Conservation (phyloP, 2,329 filamentous ascomycete genomes). For the Xylariaceae sp. region DNA sequence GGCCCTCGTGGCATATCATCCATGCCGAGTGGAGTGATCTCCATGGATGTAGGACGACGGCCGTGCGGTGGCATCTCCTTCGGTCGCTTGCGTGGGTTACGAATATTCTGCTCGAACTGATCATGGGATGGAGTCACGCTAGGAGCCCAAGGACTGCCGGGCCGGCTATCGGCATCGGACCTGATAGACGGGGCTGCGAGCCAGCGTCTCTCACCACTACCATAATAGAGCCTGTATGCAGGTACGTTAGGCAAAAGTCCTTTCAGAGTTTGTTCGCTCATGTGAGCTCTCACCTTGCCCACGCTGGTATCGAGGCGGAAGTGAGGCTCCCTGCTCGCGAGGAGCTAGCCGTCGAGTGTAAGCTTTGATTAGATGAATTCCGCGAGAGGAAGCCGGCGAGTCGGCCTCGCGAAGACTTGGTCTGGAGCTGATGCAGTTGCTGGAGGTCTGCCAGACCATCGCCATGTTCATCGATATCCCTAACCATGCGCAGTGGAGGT, state of each 20-base stretch:
- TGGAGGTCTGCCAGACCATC: constrained; percentile 56
- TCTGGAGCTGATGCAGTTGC: constrained; percentile 38
- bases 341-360: constrained; percentile 47
- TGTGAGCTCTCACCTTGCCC: constrained; percentile 38
- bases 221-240: constrained; percentile 60
- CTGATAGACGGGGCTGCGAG: constrained; percentile 41
- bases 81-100: constrained; percentile 24
- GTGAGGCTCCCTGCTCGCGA: constrained; percentile 38
- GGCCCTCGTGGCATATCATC: constrained; percentile 24
- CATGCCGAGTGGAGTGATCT: constrained; percentile 27
- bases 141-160: constrained; percentile 33
- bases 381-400: constrained; percentile 44
- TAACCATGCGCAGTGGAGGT: constrained; percentile 38
- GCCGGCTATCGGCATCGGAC: constrained; percentile 42
- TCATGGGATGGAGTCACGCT: constrained; percentile 44
- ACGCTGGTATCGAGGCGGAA: constrained; percentile 39
- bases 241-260: constrained; percentile 12
- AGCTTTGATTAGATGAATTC: constrained; percentile 42
- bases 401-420: constrained; percentile 44
- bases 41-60: constrained; percentile 33
- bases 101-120: constrained; percentile 30
- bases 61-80: constrained; percentile 22
- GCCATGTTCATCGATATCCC: constrained; percentile 55
- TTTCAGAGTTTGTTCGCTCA: constrained; percentile 5
- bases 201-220: constrained; percentile 52